Conservation (phyloP, 495 filamentous ascomycete species). For the Aspergillus incahuasiensis region DNA sequence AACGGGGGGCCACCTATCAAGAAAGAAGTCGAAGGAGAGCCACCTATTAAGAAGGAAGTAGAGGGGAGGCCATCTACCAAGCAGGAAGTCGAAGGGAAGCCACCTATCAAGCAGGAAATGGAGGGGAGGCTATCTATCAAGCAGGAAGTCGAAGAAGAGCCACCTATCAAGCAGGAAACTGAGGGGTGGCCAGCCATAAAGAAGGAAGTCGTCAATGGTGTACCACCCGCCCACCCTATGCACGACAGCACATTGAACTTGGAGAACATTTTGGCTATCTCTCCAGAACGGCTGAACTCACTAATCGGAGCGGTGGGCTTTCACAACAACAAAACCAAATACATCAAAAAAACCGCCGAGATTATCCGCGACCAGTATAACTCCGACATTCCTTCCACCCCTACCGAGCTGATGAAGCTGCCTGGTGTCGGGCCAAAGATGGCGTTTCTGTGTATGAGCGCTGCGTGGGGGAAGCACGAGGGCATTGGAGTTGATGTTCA, state of each 20-base stretch:
- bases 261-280: constrained; percentile 70
- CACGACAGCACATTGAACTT: constrained; percentile 59
- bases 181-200: constrained; percentile 16
- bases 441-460: constrained; percentile 85
- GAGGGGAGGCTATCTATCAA: too few species aligned
- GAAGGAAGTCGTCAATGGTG: constrained; percentile 7
- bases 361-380: constrained; percentile 65
- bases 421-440: constrained; percentile 97
- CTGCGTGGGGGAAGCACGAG: constrained; percentile 57
- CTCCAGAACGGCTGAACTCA: constrained; percentile 65
- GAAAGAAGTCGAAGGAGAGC: too few species aligned
- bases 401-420: constrained; percentile 70
- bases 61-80: constrained; percentile 12
- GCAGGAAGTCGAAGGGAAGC: constrained; percentile 8
- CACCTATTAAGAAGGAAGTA: too few species aligned
- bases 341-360: constrained; percentile 72
- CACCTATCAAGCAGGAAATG: too few species aligned
- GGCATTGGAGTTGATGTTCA: constrained; percentile 67
- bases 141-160: too few species aligned
- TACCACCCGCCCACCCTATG: constrained; percentile 32
- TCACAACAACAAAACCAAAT: constrained; percentile 92
- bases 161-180: too few species aligned
- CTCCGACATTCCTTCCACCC: constrained; percentile 79
- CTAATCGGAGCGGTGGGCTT: constrained; percentile 86
- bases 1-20: too few species aligned